Evolutionary conservation across 352 stramenopile species (phyloP).

Genomic region (Pythium pyrilobum): DNA sequence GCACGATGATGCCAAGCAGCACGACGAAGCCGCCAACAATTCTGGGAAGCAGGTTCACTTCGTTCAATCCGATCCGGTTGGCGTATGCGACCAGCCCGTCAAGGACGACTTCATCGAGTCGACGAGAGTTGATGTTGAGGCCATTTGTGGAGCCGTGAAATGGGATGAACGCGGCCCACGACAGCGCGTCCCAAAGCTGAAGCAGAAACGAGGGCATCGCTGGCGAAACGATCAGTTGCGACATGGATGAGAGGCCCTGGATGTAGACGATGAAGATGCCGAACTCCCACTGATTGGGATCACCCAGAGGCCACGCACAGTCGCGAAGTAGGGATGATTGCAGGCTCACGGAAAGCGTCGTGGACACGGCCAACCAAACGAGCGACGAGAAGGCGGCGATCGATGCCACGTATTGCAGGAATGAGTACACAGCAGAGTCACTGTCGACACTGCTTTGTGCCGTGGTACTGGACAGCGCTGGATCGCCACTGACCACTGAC

Average conservation of each 20-base stretch:
- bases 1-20: slow-evolving; percentile 8
- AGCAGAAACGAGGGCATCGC: slow-evolving; percentile 4
- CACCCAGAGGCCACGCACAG: background rate
- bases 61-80: slow-evolving; percentile 13
- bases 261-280: slow-evolving; percentile 17
- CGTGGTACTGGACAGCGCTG: too few species aligned
- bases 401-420: background rate
- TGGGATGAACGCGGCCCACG: slow-evolving; percentile 15
- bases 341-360: too few species aligned
- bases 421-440: too few species aligned
- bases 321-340: too few species aligned
- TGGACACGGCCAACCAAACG: background rate
- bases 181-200: slow-evolving; percentile 14
- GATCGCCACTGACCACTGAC: background rate
- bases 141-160: background rate
- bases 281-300: slow-evolving; percentile 25
- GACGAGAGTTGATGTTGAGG: background rate
- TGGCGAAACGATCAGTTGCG: background rate
- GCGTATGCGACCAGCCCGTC: slow-evolving; percentile 12
- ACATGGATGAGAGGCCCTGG: slow-evolving; percentile 13
- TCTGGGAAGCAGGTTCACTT: background rate
- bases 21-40: slow-evolving; percentile 8
- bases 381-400: background rate
- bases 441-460: too few species aligned
- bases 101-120: slow-evolving; percentile 4